phyloP scores from a whole-genome alignment of 352 stramenopile genomes.

The Phytophthora nicotianae region DNA sequence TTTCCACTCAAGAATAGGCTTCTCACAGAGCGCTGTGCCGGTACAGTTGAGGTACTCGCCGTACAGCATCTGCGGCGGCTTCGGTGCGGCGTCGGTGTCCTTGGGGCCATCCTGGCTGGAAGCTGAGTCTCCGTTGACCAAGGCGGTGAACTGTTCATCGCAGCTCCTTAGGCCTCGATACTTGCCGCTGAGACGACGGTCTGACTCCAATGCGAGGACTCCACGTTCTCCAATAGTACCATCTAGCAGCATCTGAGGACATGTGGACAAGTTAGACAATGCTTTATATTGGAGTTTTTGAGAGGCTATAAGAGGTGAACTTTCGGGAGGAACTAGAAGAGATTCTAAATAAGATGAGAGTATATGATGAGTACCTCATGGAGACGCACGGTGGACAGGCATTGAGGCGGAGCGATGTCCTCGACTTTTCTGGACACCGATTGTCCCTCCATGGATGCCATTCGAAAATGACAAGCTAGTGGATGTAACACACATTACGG shows the following conservation, averaged over 20 bases:
- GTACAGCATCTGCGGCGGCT: slow-evolving; percentile 58
- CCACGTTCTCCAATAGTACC: slow-evolving; percentile 45
- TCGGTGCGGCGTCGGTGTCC: slow-evolving; percentile 16
- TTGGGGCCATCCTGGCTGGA: slow-evolving; percentile 1
- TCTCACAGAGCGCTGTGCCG: slow-evolving; percentile 53
- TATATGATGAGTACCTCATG: slow-evolving; percentile 50
- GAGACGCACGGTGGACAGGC: slow-evolving; percentile 60
- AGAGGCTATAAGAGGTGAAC: slow-evolving; percentile 4
- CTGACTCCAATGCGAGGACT: slow-evolving; percentile 45
- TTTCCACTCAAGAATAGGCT: slow-evolving; percentile 56
- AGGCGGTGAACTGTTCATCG: slow-evolving; percentile 54
- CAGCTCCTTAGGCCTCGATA: slow-evolving; percentile 61
- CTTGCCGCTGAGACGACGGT: slow-evolving; percentile 42
- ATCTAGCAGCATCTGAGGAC: slow-evolving; percentile 47
- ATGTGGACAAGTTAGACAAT: slow-evolving; percentile 15
- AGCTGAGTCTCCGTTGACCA: slow-evolving; percentile 34
- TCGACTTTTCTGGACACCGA: slow-evolving; percentile 17
- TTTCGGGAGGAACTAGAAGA: slow-evolving; percentile 3
- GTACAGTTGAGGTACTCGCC: slow-evolving; percentile 68
- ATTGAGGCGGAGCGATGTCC: slow-evolving; percentile 50
- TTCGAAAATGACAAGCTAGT: slow-evolving; percentile 8
- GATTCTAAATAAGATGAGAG: slow-evolving; percentile 1
- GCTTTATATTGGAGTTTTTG: background rate
- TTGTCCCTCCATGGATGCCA: slow-evolving; percentile 35
- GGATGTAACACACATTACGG: slow-evolving; percentile 15